Conservation (phyloP, 176 grass and related monocot species). For the Avena sativa region DNA sequence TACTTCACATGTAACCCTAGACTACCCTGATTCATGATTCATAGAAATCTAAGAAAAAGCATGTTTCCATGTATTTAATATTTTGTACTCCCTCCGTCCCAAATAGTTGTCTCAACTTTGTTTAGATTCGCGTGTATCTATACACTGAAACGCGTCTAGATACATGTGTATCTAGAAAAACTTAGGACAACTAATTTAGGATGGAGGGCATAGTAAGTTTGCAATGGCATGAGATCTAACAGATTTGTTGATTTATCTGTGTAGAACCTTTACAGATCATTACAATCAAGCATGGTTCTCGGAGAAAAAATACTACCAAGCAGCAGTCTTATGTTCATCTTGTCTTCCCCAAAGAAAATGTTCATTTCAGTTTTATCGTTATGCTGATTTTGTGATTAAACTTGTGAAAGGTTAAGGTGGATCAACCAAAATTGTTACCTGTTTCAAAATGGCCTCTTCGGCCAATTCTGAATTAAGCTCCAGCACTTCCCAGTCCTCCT, state of each 20-base stretch:
- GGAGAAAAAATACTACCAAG: background rate
- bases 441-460: constrained; percentile 20
- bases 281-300: background rate
- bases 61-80: background rate
- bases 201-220: background rate
- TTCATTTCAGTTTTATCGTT: background rate
- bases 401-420: constrained; percentile 1
- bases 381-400: constrained; percentile 9
- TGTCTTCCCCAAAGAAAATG: background rate
- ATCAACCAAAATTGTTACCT: background rate
- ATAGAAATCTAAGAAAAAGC: background rate
- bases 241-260: background rate
- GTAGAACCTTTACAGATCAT: background rate
- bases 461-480: constrained; percentile 30
- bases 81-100: too few relatives aligned
- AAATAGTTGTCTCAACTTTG: too few relatives aligned
- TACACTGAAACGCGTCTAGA: too few relatives aligned
- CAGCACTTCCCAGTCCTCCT: constrained; percentile 25
- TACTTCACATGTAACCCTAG: background rate
- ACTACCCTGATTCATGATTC: background rate
- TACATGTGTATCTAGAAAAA: too few relatives aligned
- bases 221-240: background rate
- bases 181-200: too few relatives aligned
- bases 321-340: background rate
- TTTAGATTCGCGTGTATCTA: too few relatives aligned